Percentiles rank a stretch among this genome's conserved stretches.
These are phyloP conservation scores for Candida nonsorbophila DNA, from an alignment of 805 yeast genomes.

Conservation along the genomic window DNA sequence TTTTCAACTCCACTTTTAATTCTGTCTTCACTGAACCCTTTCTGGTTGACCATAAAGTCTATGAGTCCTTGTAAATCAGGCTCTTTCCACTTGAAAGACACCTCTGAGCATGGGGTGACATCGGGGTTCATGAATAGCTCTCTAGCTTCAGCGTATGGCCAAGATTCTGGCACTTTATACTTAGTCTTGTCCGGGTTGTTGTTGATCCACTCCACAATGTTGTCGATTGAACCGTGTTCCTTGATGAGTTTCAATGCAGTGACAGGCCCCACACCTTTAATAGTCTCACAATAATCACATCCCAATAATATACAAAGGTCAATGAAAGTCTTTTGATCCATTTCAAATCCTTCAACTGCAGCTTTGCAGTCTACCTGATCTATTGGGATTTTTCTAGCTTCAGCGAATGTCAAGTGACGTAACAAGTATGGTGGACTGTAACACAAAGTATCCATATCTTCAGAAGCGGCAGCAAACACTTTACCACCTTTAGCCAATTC, in stretches of 20 bases:
- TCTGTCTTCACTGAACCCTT: slow-evolving; percentile 91
- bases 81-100: slow-evolving; percentile 77
- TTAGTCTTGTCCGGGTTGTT: slow-evolving; percentile 53
- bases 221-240: slow-evolving; percentile 79
- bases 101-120: slow-evolving; percentile 53
- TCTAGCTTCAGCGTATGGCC: slow-evolving; percentile 91
- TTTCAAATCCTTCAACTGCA: slow-evolving; percentile 73
- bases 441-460: slow-evolving; percentile 97
- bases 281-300: slow-evolving; percentile 95
- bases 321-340: slow-evolving; percentile 68
- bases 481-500: slow-evolving; percentile 83
- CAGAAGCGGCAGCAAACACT: slow-evolving; percentile 96
- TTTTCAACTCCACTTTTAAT: slow-evolving; percentile 83
- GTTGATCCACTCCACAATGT: slow-evolving; percentile 61
- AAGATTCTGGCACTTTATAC: slow-evolving; percentile 84
- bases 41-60: slow-evolving; percentile 76
- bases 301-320: slow-evolving; percentile 92
- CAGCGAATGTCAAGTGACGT: slow-evolving; percentile 90
- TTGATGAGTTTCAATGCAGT: slow-evolving; percentile 86
- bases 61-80: slow-evolving; percentile 85
- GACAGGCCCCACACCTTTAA: slow-evolving; percentile 93
- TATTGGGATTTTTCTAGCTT: slow-evolving; percentile 87
- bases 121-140: slow-evolving; percentile 82
- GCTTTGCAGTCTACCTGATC: slow-evolving; percentile 68
- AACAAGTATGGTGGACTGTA: slow-evolving; percentile 79